A percentile compares a stretch with the other conserved stretches of the same genome.
phyloP scores from a whole-genome alignment of 192 early-diverging fungal genomes.

The Dissophora ornata region DNA sequence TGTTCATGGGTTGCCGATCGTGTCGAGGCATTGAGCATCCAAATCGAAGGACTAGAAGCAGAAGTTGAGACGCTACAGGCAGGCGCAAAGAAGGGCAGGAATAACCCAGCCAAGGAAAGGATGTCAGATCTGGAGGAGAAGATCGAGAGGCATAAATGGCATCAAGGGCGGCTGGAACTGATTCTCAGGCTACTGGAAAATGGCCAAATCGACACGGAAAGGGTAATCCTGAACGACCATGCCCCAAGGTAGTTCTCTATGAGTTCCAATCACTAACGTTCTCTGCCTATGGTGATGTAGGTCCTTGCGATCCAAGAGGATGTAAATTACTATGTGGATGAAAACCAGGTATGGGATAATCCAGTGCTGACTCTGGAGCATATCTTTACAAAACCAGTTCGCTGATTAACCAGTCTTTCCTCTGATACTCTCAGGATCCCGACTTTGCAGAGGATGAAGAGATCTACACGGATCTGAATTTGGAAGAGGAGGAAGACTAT shows the following conservation, averaged over 20 bases:
- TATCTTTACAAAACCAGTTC: background rate
- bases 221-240: too few relatives aligned
- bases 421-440: slow-evolving; percentile 78
- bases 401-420: background rate
- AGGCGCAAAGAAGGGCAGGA: slow-evolving; percentile 80
- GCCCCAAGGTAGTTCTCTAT: too few relatives aligned
- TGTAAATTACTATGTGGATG: slow-evolving; percentile 92
- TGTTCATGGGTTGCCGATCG: slow-evolving; percentile 85
- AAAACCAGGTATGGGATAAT: slow-evolving; percentile 70
- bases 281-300: too few relatives aligned
- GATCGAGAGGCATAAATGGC: slow-evolving; percentile 92
- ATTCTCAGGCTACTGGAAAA: slow-evolving; percentile 95
- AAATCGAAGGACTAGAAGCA: slow-evolving; percentile 94
- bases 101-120: slow-evolving; percentile 85
- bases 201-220: slow-evolving; percentile 85
- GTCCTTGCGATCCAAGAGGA: slow-evolving; percentile 87
- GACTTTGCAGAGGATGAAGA: slow-evolving; percentile 94
- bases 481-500: slow-evolving; percentile 90
- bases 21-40: slow-evolving; percentile 86
- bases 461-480: slow-evolving; percentile 93
- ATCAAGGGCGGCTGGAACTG: slow-evolving; percentile 91
- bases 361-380: too few relatives aligned
- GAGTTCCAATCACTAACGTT: too few relatives aligned
- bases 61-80: slow-evolving; percentile 81
- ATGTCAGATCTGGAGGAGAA: slow-evolving; percentile 75